phyloP scores from a whole-genome alignment of 257 asterid genomes.

The Solanum rostratum region DNA sequence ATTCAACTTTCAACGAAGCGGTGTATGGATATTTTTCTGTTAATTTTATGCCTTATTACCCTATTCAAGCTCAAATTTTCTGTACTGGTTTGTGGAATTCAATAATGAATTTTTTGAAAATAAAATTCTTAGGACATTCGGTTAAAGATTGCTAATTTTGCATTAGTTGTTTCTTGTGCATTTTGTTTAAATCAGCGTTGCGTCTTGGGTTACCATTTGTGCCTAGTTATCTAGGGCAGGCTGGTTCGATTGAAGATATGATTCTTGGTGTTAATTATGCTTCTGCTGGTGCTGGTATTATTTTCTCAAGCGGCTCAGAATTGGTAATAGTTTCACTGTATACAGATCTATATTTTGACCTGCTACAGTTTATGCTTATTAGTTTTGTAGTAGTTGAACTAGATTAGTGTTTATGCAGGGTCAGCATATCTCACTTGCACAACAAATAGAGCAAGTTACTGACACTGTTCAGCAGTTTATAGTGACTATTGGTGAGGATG shows the following conservation, averaged over 20 bases:
- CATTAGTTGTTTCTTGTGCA: background rate
- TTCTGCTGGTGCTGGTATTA: constrained; percentile 92
- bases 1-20: background rate
- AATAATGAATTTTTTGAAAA: background rate
- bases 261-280: constrained; percentile 76
- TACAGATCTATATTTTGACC: background rate
- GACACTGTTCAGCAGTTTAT: constrained; percentile 75
- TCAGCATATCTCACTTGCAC: constrained; percentile 77
- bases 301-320: constrained; percentile 91
- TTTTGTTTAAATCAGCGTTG: constrained; percentile 39
- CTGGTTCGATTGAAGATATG: constrained; percentile 54
- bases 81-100: background rate
- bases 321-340: constrained; percentile 33
- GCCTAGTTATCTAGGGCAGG: constrained; percentile 74
- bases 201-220: constrained; percentile 78
- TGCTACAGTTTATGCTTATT: background rate
- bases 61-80: background rate
- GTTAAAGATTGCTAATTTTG: background rate
- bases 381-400: background rate
- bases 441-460: constrained; percentile 87
- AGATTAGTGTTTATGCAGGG: constrained; percentile 39
- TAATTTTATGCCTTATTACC: background rate
- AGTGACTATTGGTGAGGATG: constrained; percentile 74
- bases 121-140: background rate
- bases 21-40: background rate